These are phyloP conservation scores for Comarum palustre DNA, from an alignment of 306 rosid genomes.

Conservation along the genomic window DNA sequence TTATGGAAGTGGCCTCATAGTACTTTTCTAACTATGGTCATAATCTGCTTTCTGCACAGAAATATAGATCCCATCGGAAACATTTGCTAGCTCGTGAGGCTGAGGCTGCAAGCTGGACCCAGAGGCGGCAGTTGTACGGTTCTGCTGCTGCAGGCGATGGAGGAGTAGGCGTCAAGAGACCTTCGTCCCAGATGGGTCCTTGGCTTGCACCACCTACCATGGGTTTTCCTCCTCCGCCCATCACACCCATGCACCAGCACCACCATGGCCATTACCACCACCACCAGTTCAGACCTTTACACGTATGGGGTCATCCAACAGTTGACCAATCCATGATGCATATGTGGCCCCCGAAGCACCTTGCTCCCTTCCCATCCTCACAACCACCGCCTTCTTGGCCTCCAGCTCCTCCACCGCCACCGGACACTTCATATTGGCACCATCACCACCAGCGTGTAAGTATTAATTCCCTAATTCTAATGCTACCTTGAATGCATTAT, in stretches of 20 bases:
- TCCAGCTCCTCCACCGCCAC: slow-evolving; percentile 34
- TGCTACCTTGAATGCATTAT: background rate
- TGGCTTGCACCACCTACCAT: slow-evolving; percentile 65
- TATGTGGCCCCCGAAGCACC: slow-evolving; percentile 58
- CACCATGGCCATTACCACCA: slow-evolving; percentile 34
- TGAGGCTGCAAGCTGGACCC: slow-evolving; percentile 87
- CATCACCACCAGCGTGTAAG: slow-evolving; percentile 56
- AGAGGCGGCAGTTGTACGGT: slow-evolving; percentile 58
- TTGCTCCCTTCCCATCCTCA: slow-evolving; percentile 29
- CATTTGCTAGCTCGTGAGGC: slow-evolving; percentile 93
- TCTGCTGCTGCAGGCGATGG: slow-evolving; percentile 13
- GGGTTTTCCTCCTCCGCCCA: slow-evolving; percentile 71
- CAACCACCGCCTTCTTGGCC: slow-evolving; percentile 42
- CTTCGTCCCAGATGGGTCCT: slow-evolving; percentile 24
- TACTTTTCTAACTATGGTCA: background rate
- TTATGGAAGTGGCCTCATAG: background rate
- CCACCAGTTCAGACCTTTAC: slow-evolving; percentile 75
- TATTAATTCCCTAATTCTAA: background rate
- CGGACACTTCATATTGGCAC: slow-evolving; percentile 63
- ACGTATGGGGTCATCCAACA: slow-evolving; percentile 95
- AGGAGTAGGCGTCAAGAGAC: slow-evolving; percentile 41
- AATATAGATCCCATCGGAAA: slow-evolving; percentile 85
- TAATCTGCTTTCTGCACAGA: slow-evolving; percentile 36
- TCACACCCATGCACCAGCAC: slow-evolving; percentile 26
- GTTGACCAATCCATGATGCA: slow-evolving; percentile 58